Conservation (phyloP, 805 yeast species). For the Saccharomyces jurei region DNA sequence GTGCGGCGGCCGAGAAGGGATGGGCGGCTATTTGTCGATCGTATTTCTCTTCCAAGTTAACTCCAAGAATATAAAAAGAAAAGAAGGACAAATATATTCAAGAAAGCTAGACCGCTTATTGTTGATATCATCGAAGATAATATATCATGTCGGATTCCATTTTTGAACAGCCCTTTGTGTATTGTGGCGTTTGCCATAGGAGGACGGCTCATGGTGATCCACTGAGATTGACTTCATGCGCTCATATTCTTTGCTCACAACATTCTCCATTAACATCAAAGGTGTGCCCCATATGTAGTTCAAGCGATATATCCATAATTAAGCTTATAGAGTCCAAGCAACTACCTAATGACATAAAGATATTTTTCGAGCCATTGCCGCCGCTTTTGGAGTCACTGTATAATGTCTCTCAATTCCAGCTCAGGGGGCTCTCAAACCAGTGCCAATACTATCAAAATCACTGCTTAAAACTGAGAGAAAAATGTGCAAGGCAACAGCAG, state of each 20-base stretch:
- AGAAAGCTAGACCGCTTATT: background rate
- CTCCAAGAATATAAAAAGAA: constrained; percentile 12
- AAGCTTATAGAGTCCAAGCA: constrained; percentile 12
- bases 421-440: constrained; percentile 18
- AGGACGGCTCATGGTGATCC: constrained; percentile 14
- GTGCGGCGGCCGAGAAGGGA: background rate
- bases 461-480: constrained; percentile 19
- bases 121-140: background rate
- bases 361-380: constrained; percentile 24
- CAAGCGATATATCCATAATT: constrained; percentile 16
- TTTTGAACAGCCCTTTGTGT: constrained; percentile 26
- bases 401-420: constrained; percentile 26
- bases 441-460: constrained; percentile 20
- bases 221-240: constrained; percentile 33
- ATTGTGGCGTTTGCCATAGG: constrained; percentile 31
- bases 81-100: background rate
- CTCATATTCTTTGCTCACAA: constrained; percentile 31
- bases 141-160: constrained; percentile 11
- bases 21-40: background rate
- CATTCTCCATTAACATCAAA: constrained; percentile 14
- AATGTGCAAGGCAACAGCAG: constrained; percentile 23
- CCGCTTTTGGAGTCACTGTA: constrained; percentile 19
- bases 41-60: background rate
- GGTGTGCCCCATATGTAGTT: constrained; percentile 17
- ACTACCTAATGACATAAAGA: constrained; percentile 18